phyloP scores from a whole-genome alignment of 768 basidiomycete genomes.

The Harrya chromipes region DNA sequence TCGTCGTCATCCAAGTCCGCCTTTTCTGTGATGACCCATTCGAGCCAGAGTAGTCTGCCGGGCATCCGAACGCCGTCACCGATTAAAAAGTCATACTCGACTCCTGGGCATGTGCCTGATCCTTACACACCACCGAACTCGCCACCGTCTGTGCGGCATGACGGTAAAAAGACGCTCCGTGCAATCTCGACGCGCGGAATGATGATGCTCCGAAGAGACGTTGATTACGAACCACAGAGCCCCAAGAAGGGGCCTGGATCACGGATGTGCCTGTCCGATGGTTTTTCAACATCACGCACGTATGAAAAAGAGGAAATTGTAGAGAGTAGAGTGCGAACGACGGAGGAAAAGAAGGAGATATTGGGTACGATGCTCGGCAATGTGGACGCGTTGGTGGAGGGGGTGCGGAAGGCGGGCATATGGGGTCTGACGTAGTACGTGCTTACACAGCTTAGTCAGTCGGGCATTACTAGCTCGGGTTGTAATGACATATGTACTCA shows the following conservation, averaged over 20 bases:
- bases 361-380: conserved; percentile 84
- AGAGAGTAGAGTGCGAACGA: conserved; percentile 44
- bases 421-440: conserved; percentile 75
- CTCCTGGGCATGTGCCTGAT: conserved; percentile 14
- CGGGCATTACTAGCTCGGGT: neutral
- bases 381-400: conserved; percentile 86
- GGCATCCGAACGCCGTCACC: conserved; percentile 39
- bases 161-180: conserved; percentile 16
- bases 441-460: conserved; percentile 22
- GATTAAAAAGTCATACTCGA: conserved; percentile 35
- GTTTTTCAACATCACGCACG: conserved; percentile 9
- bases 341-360: conserved; percentile 80
- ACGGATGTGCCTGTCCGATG: conserved; percentile 30
- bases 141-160: conserved; percentile 28
- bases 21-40: conserved; percentile 39
- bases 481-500: neutral
- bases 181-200: conserved; percentile 42
- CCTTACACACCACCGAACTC: conserved; percentile 23
- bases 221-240: conserved; percentile 71
- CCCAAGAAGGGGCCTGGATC: conserved; percentile 52
- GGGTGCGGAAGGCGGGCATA: conserved; percentile 81
- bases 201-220: conserved; percentile 65
- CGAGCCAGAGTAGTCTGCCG: conserved; percentile 28
- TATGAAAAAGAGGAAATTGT: conserved; percentile 3
- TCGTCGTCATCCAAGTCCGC: conserved; percentile 34